Base-by-base conservation (phyloP, 2,329 filamentous ascomycete species). In the Fusarium drepaniforme region DNA sequence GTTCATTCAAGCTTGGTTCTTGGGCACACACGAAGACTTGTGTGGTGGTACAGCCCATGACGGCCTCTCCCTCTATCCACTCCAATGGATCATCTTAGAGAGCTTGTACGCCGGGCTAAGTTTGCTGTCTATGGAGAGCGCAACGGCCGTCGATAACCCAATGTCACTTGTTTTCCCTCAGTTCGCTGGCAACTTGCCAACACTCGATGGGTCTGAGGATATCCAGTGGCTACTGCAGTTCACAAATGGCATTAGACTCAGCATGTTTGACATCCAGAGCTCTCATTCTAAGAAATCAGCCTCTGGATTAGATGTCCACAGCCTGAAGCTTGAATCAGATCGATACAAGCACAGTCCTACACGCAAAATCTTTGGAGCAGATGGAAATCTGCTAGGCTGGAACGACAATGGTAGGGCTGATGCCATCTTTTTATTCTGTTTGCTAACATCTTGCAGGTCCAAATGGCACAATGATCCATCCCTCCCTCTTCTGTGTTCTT, bases 211-310 rank as follows among this genome's bases (percentile, higher is more conserved):
- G 4, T 76, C 77, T 1, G 77, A 79, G 28, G 77, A 78, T 12
- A 79, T 79, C 2, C 76, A 79, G 40, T 79, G 77, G 77, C 74
- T 62, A 2, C 59, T 78, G 4, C 51, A 57, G 11, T 79, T 76
- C 25, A 63, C 66, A 1, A 79, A 79, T 4, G 77, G 76, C 3
- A 58, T 76, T 3, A 16, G 68, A 16, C 56, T 57, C 42, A 79
- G 75, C 66, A 79, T 79, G 77, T 78, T 79, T 68, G 77, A 79
- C 23, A 65, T 79, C 4, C 77, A 79, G 42, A 76, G 70, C 18
- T 59, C 68, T 0, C 77, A 79, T 16, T 49, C 51, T 3, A 57
- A 58, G 37, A 64, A 67, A 15, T 72, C 77, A 1, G 30, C 35
- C 1, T 33, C 57, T 3, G 66, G 68, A 2, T 21, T 61, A 1